These are phyloP conservation scores for Ogataea corticis DNA, from an alignment of 805 yeast genomes.

Conservation along the genomic window DNA sequence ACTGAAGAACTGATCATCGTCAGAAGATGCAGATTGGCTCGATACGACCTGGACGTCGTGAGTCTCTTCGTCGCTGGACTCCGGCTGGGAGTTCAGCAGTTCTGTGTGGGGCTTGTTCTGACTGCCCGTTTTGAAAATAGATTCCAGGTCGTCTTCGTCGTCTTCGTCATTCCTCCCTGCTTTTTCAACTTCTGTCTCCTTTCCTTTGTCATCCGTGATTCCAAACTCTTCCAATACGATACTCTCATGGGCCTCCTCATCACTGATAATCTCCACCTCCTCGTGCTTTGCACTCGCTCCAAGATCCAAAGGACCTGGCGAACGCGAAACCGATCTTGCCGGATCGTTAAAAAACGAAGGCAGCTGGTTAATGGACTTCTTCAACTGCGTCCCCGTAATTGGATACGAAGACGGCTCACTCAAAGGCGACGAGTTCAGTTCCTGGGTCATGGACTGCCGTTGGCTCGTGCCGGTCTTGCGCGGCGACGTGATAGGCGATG, in stretches of 20 bases:
- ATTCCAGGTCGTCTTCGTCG: not conserved
- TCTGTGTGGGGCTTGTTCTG: not conserved
- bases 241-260: conserved; percentile 4
- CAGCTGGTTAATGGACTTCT: conserved; percentile 16
- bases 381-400: not conserved
- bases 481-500: conserved; percentile 20
- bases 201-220: not conserved
- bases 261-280: conserved; percentile 4
- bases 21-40: conserved; percentile 6
- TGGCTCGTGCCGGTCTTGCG: not conserved
- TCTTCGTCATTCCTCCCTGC: not conserved
- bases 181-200: not conserved
- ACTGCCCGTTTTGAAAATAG: not conserved
- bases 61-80: not conserved
- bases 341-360: conserved; percentile 10
- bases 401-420: not conserved
- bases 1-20: conserved; percentile 13
- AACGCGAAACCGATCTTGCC: not conserved
- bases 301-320: not conserved
- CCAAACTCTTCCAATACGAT: not conserved
- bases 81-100: not conserved
- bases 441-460: conserved; percentile 3
- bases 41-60: conserved; percentile 13
- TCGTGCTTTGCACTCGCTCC: not conserved
- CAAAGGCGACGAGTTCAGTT: conserved; percentile 9